Conservation (phyloP, 2,329 filamentous ascomycete species). For the Helotiales sp. region DNA sequence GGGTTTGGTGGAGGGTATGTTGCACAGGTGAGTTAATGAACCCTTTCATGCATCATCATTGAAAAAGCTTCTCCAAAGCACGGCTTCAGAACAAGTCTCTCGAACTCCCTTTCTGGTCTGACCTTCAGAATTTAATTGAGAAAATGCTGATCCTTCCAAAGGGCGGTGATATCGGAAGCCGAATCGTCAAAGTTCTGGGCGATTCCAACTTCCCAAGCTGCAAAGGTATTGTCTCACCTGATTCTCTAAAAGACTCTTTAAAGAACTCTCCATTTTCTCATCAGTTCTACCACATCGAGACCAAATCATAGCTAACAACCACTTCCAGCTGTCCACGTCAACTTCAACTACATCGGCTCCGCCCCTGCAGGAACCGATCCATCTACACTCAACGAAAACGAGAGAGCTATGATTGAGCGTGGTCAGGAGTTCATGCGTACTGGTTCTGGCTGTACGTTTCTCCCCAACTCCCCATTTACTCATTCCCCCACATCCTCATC, state of each 20-base stretch:
- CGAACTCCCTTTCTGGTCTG: no score
- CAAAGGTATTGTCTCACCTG: constrained; percentile 40
- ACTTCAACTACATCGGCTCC: constrained; percentile 6
- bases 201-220: constrained; percentile 17
- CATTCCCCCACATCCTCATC: neutral
- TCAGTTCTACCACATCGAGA: neutral
- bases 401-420: constrained; percentile 47
- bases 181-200: constrained; percentile 23
- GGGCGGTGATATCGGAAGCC: constrained; percentile 32
- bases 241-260: no score
- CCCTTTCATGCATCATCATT: neutral
- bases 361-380: constrained; percentile 26
- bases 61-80: no score
- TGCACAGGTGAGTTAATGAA: constrained; percentile 14
- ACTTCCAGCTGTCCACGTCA: constrained; percentile 3
- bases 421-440: constrained; percentile 46
- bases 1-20: constrained; percentile 41
- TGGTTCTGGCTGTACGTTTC: constrained; percentile 49
- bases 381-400: constrained; percentile 36
- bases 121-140: no score
- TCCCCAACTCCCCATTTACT: neutral
- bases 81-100: no score
- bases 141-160: neutral
- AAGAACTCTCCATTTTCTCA: no score
- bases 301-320: neutral